phyloP scores from a whole-genome alignment of 129 eudicot genomes.

The Gnaphalium uliginosum region DNA sequence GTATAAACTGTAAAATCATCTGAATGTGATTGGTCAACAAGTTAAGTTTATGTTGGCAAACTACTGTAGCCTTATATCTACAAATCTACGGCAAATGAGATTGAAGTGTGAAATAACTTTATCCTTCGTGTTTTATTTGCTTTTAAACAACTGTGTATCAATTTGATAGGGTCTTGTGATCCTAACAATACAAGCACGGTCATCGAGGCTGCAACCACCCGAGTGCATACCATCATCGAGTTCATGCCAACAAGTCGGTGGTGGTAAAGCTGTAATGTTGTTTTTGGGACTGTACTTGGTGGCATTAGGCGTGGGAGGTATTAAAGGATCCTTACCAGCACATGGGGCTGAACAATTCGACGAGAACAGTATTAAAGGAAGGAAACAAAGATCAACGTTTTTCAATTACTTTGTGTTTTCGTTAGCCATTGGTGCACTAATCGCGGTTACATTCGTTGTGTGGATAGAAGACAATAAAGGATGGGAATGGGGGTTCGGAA shows the following conservation, averaged over 20 bases:
- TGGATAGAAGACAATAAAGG: constrained; percentile 97
- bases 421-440: constrained; percentile 71
- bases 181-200: constrained; percentile 72
- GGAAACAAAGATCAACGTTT: constrained; percentile 85
- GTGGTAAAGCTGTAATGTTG: constrained; percentile 66
- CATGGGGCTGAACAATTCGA: constrained; percentile 95
- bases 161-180: constrained; percentile 63
- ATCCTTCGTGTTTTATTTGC: neutral
- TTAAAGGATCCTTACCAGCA: constrained; percentile 78
- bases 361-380: constrained; percentile 46
- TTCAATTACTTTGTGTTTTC: constrained; percentile 85
- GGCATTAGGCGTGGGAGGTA: constrained; percentile 88
- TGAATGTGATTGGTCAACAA: too few relatives aligned
- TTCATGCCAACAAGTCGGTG: constrained; percentile 51
- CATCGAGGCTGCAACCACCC: constrained; percentile 61
- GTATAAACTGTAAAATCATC: too few relatives aligned
- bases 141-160: neutral
- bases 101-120: neutral
- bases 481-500: constrained; percentile 93
- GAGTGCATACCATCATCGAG: constrained; percentile 35
- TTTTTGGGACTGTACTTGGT: constrained; percentile 77
- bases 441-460: constrained; percentile 82
- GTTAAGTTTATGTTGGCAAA: too few relatives aligned
- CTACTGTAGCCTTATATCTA: too few relatives aligned
- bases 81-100: neutral